Evolutionary conservation across 768 basidiomycete species (phyloP), one percentile per base, ranked within the genome.

Genomic region (Tulasnella sp.): DNA sequence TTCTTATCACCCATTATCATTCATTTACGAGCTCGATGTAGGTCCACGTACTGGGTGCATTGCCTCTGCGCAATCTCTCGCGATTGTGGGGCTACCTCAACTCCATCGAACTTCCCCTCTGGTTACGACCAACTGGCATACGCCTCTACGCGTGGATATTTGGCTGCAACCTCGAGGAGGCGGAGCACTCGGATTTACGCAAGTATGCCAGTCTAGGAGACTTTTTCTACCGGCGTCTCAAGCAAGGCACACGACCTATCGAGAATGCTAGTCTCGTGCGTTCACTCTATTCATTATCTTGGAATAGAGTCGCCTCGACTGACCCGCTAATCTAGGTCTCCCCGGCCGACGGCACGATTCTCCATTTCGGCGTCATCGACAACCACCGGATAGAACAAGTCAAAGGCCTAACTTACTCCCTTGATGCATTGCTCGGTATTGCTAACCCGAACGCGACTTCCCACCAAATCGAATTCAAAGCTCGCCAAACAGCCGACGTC

Each of bases 1-100:
- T 85, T 67, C 91, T 94, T 34, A 32, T 37, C 23, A 21, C 32
- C 49, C 27, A 29, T 29, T 31, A 23, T 50, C 27, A 19, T 43
- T 36, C 37, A 15, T 25, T 60, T 32, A 42, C 54, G 27, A n/a
- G 52, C 40, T 45, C 6, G n/a, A n/a, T n/a, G 17, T 60, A 89
- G 91, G 90, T 98, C n/a, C 87, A 94, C 70, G 92, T 98, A 45
- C 75, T 98, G 49, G 94, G 93, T 50, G 93, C 93, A 8, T 78
- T 99, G 1, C 96, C 96, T 0, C 77, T 98, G 5, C 82, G 93
- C 39, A 91, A 91, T 60, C 81, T 97, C 67, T 98, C 94, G n/a
- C 84, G 93, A 1, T 70, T 98, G 4, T 98, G 94, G 92, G 96
- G 96, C 5, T 93, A 92, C 69, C 65, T 98, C 60, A 99, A 97